Evolutionary conservation across 2,329 filamentous ascomycete genomes (phyloP), one percentile per base, ranked within the genome.

Genomic region (Talaromyces rugulosus): DNA sequence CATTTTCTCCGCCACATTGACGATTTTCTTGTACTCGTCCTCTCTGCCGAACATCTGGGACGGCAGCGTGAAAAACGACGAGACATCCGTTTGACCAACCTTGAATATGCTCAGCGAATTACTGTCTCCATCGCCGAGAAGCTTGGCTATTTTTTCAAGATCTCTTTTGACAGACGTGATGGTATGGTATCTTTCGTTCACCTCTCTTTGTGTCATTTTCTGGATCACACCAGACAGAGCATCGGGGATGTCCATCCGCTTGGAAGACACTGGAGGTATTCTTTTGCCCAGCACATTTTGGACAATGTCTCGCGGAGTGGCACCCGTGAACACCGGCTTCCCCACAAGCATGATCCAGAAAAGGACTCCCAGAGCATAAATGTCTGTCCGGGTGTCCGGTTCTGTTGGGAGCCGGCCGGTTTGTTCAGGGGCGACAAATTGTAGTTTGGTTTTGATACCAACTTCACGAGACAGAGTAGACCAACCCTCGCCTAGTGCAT

Each of bases 401-500:
- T 97, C 93, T 3, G 91, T 92, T 2, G 92, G 91, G 84, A 97
- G 89, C 23, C 94, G 88, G 14, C 94, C 94, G 2, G 94, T 97
- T 79, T 97, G 94, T 72, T 98, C 94, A 0, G 94, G 93, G 54
- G 92, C 94, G 72, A 97, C 96, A 72, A 92, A 97, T 58, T 93
- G 87, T 23, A 98, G 81, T 75, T 96, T 96, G 71, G 93, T 89
- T 76, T 92, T 92, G 47, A 92, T 91, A 2, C 93, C 93, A 7
- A 92, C 78, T 73, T 97, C 91, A 63, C 89, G 89, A 12, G 91
- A 94, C 9, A 97, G 78, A 0, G 85, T 85, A 11, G 89, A 90
- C 94, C 94, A 98, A 36, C 92, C 92, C 23, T 90, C 89, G 69
- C 91, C 94, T 52, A 98, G 81, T 4, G 93, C 91, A 76, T 96